These are phyloP conservation scores for Endogone sp. DNA, from an alignment of 192 early-diverging fungal genomes.

Conservation along the genomic window DNA sequence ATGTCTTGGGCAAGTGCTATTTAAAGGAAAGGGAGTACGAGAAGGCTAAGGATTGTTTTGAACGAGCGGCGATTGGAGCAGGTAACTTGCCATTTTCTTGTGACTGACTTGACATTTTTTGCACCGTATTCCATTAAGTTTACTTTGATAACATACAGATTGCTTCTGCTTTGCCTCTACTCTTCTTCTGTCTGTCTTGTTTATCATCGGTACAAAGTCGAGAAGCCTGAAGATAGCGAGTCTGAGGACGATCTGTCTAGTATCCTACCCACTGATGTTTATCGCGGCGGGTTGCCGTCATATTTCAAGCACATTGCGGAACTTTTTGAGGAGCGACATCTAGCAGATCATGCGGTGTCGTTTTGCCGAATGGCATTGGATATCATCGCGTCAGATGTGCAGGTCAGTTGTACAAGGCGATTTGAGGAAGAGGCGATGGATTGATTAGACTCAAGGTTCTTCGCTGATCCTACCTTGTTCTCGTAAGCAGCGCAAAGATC, in stretches of 20 bases:
- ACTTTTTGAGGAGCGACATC: not conserved
- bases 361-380: conserved; percentile 3
- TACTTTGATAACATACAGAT: too few relatives aligned
- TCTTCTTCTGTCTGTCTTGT: too few relatives aligned
- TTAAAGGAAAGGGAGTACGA: conserved; percentile 1
- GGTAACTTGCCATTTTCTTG: not conserved
- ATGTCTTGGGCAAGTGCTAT: conserved; percentile 7
- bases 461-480: too few relatives aligned
- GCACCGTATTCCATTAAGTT: not conserved
- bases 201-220: too few relatives aligned
- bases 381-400: not conserved
- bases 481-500: not conserved
- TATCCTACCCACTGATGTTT: conserved; percentile 3
- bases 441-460: not conserved
- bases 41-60: conserved; percentile 10
- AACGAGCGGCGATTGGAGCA: conserved; percentile 10
- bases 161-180: too few relatives aligned
- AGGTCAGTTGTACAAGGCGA: not conserved
- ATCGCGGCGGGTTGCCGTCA: conserved; percentile 3
- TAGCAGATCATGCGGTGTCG: conserved; percentile 10
- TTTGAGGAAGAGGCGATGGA: not conserved
- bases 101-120: too few relatives aligned
- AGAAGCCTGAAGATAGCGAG: not conserved
- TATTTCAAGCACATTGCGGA: conserved; percentile 11
- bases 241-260: conserved; percentile 6